Conservation (phyloP, 805 yeast species). For the Candida caryicola region DNA sequence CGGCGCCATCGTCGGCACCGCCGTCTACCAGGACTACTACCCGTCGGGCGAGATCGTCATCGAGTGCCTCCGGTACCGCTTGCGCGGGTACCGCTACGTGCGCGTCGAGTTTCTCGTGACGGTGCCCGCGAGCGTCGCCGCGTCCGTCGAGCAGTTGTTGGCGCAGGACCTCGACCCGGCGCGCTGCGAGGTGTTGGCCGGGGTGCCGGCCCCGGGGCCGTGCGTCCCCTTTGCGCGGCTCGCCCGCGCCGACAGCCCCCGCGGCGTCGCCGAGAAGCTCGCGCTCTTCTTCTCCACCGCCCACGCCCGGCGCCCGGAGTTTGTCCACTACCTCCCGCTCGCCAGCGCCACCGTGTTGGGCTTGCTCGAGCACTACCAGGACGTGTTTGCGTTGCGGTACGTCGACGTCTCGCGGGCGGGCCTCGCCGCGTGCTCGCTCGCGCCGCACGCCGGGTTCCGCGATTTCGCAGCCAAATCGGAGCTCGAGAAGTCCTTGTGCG, state of each 20-base stretch:
- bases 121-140: slow-evolving; percentile 3
- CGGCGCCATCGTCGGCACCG: slow-evolving; percentile 8
- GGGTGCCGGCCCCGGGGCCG: background rate
- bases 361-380: slow-evolving; percentile 6
- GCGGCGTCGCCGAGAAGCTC: background rate
- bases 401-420: slow-evolving; percentile 4
- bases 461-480: slow-evolving; percentile 5
- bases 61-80: slow-evolving; percentile 8
- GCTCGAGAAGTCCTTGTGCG: slow-evolving; percentile 2
- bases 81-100: slow-evolving; percentile 5
- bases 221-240: slow-evolving; percentile 4
- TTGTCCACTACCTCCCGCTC: background rate
- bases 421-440: background rate
- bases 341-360: background rate
- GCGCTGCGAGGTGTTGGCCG: slow-evolving; percentile 6
- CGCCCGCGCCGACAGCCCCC: background rate
- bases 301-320: background rate
- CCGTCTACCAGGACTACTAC: slow-evolving; percentile 8
- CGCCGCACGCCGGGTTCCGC: background rate
- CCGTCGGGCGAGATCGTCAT: slow-evolving; percentile 10
- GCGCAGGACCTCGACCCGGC: slow-evolving; percentile 2
- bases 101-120: slow-evolving; percentile 6
- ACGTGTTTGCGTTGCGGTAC: slow-evolving; percentile 3
- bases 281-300: background rate
- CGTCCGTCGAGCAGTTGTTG: slow-evolving; percentile 6